Conservation (phyloP, 2,329 filamentous ascomycete genomes). For the Alternaria triticimaculans region DNA sequence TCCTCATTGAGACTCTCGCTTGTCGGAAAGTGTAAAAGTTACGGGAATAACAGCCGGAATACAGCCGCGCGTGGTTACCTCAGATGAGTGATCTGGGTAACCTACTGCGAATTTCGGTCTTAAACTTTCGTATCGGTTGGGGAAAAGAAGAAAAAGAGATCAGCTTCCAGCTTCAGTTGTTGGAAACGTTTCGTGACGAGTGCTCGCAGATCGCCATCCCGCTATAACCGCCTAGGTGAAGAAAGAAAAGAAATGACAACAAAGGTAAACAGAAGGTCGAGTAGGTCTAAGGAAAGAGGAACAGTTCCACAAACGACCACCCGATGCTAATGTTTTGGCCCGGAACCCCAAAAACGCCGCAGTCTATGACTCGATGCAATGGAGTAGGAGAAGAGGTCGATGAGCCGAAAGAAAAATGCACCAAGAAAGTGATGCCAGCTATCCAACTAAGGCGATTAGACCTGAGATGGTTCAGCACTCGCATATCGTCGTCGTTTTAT, state of each 20-base stretch:
- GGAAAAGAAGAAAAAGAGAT: neutral
- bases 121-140: neutral
- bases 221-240: slow-evolving; percentile 3
- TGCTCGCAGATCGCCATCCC: neutral
- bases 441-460: slow-evolving; percentile 21
- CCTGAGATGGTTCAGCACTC: slow-evolving; percentile 25
- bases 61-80: neutral
- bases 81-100: neutral
- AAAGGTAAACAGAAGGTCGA: neutral
- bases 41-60: neutral
- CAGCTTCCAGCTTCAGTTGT: neutral
- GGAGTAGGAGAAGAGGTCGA: slow-evolving; percentile 15
- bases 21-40: neutral
- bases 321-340: slow-evolving; percentile 36
- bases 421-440: slow-evolving; percentile 36
- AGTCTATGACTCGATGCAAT: slow-evolving; percentile 34
- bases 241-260: slow-evolving; percentile 7
- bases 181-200: neutral
- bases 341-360: slow-evolving; percentile 27
- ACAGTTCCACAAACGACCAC: slow-evolving; percentile 23
- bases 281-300: neutral
- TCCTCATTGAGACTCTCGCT: neutral
- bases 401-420: slow-evolving; percentile 10
- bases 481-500: slow-evolving; percentile 25
- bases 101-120: neutral